Evolutionary conservation across 2,329 filamentous ascomycete genomes (phyloP).

Genomic region (Fusarium sambucinum): DNA sequence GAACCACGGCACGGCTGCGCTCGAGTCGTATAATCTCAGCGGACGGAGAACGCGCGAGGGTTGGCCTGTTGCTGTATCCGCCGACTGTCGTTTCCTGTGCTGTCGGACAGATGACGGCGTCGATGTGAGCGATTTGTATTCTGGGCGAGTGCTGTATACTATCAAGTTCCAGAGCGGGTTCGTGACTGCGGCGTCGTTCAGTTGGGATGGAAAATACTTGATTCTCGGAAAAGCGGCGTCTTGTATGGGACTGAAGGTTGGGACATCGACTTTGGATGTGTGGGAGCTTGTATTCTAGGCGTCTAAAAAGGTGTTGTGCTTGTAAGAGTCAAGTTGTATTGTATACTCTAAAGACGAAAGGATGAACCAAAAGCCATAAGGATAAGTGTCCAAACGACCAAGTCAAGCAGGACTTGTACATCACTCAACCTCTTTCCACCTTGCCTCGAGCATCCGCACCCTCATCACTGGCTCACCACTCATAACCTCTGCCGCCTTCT

Average conservation of each 20-base stretch:
- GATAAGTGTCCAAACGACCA: neutral
- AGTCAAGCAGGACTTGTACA: neutral
- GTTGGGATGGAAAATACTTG: slow-evolving; percentile 47
- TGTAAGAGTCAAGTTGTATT: neutral
- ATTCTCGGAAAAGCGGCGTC: slow-evolving; percentile 49
- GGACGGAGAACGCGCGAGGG: slow-evolving; percentile 50
- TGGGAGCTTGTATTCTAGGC: slow-evolving; percentile 48
- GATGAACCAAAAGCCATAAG: neutral
- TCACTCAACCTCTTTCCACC: slow-evolving; percentile 54
- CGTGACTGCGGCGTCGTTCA: slow-evolving; percentile 52
- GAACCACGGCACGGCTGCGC: slow-evolving; percentile 47
- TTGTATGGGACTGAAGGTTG: slow-evolving; percentile 41
- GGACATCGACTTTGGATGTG: slow-evolving; percentile 47
- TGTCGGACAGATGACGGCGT: slow-evolving; percentile 54
- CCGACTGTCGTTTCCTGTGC: slow-evolving; percentile 52
- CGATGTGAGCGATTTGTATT: slow-evolving; percentile 52
- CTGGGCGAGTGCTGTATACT: slow-evolving; percentile 52
- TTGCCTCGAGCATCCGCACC: slow-evolving; percentile 50
- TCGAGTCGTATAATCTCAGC: slow-evolving; percentile 52
- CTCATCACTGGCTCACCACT: slow-evolving; percentile 30
- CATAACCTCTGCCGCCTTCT: slow-evolving; percentile 21
- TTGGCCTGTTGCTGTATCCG: slow-evolving; percentile 54
- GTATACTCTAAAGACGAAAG: neutral
- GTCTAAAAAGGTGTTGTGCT: slow-evolving; percentile 19
- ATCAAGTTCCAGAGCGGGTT: slow-evolving; percentile 48